Conservation (phyloP, 805 yeast genomes). For the Metschnikowia rubicola region DNA sequence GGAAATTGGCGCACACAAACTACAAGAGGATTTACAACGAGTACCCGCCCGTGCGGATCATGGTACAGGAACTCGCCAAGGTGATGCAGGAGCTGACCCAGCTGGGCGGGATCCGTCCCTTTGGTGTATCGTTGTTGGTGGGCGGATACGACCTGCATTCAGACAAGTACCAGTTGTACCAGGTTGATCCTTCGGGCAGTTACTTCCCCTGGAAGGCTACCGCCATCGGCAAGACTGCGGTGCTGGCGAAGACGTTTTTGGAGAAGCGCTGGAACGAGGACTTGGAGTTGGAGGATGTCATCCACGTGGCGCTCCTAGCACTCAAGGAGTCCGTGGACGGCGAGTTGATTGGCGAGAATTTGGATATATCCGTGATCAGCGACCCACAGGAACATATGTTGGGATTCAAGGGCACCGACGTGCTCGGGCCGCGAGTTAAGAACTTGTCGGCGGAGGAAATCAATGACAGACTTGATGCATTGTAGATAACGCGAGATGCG, state of each 20-base stretch:
- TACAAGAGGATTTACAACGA: constrained; percentile 93
- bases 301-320: constrained; percentile 91
- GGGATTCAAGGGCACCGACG: constrained; percentile 81
- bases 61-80: constrained; percentile 92
- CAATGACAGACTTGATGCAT: constrained; percentile 90
- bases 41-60: constrained; percentile 92
- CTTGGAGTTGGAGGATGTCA: constrained; percentile 95
- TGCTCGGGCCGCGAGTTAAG: constrained; percentile 86
- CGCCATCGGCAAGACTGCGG: constrained; percentile 94
- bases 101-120: constrained; percentile 98
- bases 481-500: constrained; percentile 37
- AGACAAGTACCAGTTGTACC: constrained; percentile 74
- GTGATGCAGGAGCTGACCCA: constrained; percentile 99
- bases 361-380: constrained; percentile 86
- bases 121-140: constrained; percentile 88
- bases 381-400: constrained; percentile 75
- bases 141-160: constrained; percentile 88
- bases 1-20: constrained; percentile 88
- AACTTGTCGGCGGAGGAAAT: constrained; percentile 86
- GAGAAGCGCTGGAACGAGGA: constrained; percentile 99
- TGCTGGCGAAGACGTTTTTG: constrained; percentile 93
- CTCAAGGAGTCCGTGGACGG: constrained; percentile 97
- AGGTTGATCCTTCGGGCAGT: constrained; percentile 97
- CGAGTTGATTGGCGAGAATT: constrained; percentile 94
- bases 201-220: constrained; percentile 99